Conservation (phyloP, 805 yeast genomes). For the Candida manassasensis region DNA sequence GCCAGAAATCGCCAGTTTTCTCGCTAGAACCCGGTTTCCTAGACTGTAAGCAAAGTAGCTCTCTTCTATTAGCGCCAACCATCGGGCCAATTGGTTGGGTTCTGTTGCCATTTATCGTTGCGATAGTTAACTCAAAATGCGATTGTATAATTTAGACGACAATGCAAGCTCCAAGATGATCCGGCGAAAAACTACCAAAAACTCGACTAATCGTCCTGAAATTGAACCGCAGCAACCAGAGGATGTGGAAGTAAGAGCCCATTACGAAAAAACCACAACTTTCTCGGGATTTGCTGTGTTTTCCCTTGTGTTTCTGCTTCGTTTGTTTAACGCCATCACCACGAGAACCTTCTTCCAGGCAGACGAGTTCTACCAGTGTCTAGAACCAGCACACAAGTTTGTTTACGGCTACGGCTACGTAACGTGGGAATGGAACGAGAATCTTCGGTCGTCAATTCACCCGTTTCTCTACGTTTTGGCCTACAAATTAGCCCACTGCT, state of each 20-base stretch:
- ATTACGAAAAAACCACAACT: neutral
- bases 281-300: neutral
- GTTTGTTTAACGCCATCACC: slow-evolving; percentile 55
- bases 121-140: neutral
- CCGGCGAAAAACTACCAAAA: slow-evolving; percentile 1
- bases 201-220: neutral
- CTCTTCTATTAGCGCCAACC: slow-evolving; percentile 12
- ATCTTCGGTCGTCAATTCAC: slow-evolving; percentile 72
- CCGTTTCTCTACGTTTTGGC: slow-evolving; percentile 63
- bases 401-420: slow-evolving; percentile 76
- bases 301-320: slow-evolving; percentile 5
- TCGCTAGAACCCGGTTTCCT: slow-evolving; percentile 14
- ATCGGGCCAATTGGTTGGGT: neutral
- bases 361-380: slow-evolving; percentile 89
- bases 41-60: slow-evolving; percentile 13
- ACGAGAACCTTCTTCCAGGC: slow-evolving; percentile 85
- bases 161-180: slow-evolving; percentile 1
- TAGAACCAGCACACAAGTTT: slow-evolving; percentile 82
- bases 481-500: slow-evolving; percentile 26
- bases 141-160: neutral
- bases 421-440: slow-evolving; percentile 93
- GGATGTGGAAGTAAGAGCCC: neutral
- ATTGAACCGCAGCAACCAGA: neutral
- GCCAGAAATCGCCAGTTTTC: slow-evolving; percentile 16
- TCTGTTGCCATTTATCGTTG: neutral